Percentiles rank a stretch among this genome's conserved stretches.
These are phyloP conservation scores for Picea abies DNA, from an alignment of 83 land plant species.

Conservation along the genomic window DNA sequence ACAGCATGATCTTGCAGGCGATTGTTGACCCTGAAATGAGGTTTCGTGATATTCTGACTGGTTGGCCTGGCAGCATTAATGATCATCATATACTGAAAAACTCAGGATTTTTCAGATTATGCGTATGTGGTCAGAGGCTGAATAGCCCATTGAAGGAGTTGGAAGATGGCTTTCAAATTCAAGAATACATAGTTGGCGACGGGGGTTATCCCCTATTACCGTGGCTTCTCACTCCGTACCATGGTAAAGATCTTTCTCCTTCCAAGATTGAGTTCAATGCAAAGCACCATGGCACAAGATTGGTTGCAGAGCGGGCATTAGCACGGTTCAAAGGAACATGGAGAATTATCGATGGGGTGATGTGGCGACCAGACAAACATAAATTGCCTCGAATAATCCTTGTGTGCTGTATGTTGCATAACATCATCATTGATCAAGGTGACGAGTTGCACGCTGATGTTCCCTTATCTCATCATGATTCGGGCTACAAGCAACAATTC, in stretches of 20 bases:
- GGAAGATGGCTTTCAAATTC: slow-evolving; percentile 46
- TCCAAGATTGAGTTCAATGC: slow-evolving; percentile 42
- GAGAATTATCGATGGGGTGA: slow-evolving; percentile 74
- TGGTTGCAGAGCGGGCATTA: slow-evolving; percentile 68
- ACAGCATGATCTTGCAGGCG: slow-evolving; percentile 87
- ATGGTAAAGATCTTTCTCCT: slow-evolving; percentile 45
- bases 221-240: slow-evolving; percentile 82
- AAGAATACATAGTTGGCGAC: slow-evolving; percentile 88
- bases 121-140: slow-evolving; percentile 64
- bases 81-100: slow-evolving; percentile 56
- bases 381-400: slow-evolving; percentile 75
- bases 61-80: slow-evolving; percentile 81
- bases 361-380: slow-evolving; percentile 89
- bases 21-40: slow-evolving; percentile 81
- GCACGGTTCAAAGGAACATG: slow-evolving; percentile 76
- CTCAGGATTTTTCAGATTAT: slow-evolving; percentile 66
- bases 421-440: slow-evolving; percentile 81
- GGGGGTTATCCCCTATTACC: slow-evolving; percentile 72
- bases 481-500: slow-evolving; percentile 52
- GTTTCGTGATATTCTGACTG: slow-evolving; percentile 82
- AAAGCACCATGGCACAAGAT: slow-evolving; percentile 39
- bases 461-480: slow-evolving; percentile 64
- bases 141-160: slow-evolving; percentile 47
- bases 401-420: slow-evolving; percentile 84
- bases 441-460: slow-evolving; percentile 61